Evolutionary conservation across 139 green algal species (phyloP).

Genomic region (Chlorella sp.): DNA sequence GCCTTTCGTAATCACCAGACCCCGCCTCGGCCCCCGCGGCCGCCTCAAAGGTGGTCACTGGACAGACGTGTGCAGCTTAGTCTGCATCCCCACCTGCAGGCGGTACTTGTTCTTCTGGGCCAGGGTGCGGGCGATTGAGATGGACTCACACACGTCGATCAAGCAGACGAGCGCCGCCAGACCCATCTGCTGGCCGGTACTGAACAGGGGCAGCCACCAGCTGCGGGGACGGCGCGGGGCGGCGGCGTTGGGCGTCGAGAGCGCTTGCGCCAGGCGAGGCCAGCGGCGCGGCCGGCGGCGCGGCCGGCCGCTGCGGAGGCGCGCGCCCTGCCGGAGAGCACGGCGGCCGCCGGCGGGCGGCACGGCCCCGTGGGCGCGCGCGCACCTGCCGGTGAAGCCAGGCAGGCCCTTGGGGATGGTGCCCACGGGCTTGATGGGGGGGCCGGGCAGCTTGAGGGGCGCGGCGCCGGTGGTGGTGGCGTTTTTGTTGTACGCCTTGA

Average conservation of each 20-base stretch:
- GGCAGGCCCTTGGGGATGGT: slow-evolving; percentile 52
- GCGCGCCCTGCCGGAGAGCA: too few species aligned
- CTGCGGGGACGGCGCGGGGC: too few species aligned
- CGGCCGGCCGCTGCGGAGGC: too few species aligned
- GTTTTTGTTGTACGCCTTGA: too few species aligned
- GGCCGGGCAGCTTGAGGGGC: too few species aligned
- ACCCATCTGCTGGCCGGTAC: slow-evolving; percentile 38
- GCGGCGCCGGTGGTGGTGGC: not conserved
- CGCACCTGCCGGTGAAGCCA: slow-evolving; percentile 35
- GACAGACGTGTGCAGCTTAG: not conserved
- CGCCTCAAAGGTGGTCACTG: too few species aligned
- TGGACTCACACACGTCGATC: slow-evolving; percentile 84
- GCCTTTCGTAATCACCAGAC: not conserved
- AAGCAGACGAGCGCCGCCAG: slow-evolving; percentile 62
- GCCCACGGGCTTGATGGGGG: slow-evolving; percentile 37
- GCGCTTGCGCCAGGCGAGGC: too few species aligned
- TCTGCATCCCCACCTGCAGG: too few species aligned
- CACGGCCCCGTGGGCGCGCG: too few species aligned
- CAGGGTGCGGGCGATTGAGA: slow-evolving; percentile 86
- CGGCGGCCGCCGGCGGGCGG: too few species aligned
- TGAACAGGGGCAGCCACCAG: slow-evolving; percentile 52
- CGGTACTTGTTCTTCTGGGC: slow-evolving; percentile 82
- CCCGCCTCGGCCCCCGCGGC: not conserved
- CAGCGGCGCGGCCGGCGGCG: too few species aligned
- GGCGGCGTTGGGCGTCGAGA: too few species aligned